These are phyloP conservation scores for Coleophoma cylindrospora DNA, from an alignment of 2,329 filamentous ascomycete species.

Conservation along the genomic window DNA sequence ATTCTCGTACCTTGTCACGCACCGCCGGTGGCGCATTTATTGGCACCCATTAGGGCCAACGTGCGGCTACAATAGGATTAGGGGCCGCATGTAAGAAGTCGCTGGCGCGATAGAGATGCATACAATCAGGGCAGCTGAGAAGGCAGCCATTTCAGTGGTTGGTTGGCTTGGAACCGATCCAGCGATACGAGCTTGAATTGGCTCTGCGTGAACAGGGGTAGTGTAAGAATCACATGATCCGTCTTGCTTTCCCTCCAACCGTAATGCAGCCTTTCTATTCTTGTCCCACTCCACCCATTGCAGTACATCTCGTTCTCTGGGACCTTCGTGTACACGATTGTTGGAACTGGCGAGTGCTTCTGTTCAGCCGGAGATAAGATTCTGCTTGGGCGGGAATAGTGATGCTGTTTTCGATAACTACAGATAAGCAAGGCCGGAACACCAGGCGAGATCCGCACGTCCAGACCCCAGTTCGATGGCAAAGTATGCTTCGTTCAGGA, in stretches of 20 bases:
- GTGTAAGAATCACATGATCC: background rate
- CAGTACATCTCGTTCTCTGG: background rate
- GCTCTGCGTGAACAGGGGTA: background rate
- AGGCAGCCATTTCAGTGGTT: too few species aligned
- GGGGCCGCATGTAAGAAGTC: too few species aligned
- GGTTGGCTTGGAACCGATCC: too few species aligned
- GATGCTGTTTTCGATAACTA: background rate
- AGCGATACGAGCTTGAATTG: background rate
- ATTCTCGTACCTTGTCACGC: too few species aligned
- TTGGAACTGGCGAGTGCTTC: background rate
- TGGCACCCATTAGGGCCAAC: too few species aligned
- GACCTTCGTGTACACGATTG: background rate
- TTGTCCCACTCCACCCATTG: background rate
- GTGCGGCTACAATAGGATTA: too few species aligned
- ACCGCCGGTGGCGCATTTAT: too few species aligned
- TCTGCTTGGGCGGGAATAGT: background rate
- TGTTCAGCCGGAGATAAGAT: background rate
- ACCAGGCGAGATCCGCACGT: background rate
- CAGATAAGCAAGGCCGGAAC: background rate
- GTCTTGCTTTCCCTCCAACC: background rate
- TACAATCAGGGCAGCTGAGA: too few species aligned
- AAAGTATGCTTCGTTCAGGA: background rate
- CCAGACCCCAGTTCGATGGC: background rate
- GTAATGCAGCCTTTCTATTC: background rate
- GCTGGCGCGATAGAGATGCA: too few species aligned